Conservation (phyloP, 176 grass and related monocot genomes). For the Carex cristatella region DNA sequence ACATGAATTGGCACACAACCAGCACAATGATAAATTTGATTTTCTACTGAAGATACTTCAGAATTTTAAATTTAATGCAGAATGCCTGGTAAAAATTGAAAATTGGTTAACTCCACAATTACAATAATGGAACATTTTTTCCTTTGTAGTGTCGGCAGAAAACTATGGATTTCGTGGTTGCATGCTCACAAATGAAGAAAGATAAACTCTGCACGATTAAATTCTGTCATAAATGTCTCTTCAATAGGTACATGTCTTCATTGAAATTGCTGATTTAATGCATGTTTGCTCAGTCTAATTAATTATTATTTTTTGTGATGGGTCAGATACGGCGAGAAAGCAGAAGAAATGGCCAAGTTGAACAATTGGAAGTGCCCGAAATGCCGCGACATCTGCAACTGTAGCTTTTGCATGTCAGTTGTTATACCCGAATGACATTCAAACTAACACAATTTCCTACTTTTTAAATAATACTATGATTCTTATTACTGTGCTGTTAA, state of each 20-base stretch:
- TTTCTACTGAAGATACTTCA: neutral
- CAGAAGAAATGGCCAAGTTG: slow-evolving; percentile 36
- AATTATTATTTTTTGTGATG: neutral
- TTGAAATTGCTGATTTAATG: neutral
- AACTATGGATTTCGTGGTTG: slow-evolving; percentile 58
- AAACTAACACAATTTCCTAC: neutral
- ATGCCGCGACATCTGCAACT: slow-evolving; percentile 90
- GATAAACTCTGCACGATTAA: slow-evolving; percentile 59
- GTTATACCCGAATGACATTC: neutral
- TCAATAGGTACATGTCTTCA: slow-evolving; percentile 49
- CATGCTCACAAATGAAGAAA: slow-evolving; percentile 57
- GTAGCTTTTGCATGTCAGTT: slow-evolving; percentile 88
- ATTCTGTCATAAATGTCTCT: slow-evolving; percentile 75
- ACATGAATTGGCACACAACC: neutral
- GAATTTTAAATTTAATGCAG: neutral
- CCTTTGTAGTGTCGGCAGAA: slow-evolving; percentile 74
- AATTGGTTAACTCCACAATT: neutral
- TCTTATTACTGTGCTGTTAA: neutral
- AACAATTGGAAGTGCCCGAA: slow-evolving; percentile 76
- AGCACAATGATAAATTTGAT: neutral
- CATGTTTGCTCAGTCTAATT: neutral
- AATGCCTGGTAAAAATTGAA: neutral
- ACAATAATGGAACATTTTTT: neutral
- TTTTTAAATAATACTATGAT: slow-evolving; percentile 7
- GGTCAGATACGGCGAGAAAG: slow-evolving; percentile 70